A percentile compares a stretch with the other conserved stretches of the same genome.
Evolutionary conservation across 202 grass and related monocot species (phyloP).

Genomic region (Dendrocalamus latiflorus): DNA sequence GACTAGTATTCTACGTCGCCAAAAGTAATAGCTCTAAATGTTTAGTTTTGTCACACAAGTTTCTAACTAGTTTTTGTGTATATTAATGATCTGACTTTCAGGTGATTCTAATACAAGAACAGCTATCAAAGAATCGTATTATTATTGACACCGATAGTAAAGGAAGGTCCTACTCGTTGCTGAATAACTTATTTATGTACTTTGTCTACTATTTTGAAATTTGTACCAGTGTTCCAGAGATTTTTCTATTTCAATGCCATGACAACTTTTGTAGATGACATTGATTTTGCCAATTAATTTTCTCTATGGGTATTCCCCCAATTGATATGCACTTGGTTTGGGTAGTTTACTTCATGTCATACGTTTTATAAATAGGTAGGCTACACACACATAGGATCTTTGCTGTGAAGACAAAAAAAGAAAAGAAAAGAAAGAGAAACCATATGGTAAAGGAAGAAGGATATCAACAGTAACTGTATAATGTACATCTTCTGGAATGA

Average conservation of each 20-base stretch:
- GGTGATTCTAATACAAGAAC: constrained; percentile 99
- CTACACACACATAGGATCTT: not conserved
- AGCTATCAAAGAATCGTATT: constrained; percentile 96
- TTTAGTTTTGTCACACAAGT: not conserved
- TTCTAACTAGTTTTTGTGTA: not conserved
- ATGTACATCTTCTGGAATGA: constrained; percentile 5
- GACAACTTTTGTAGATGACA: not conserved
- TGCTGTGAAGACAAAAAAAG: not conserved
- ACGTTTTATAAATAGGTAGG: not conserved
- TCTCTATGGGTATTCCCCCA: not conserved
- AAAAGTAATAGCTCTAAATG: not conserved
- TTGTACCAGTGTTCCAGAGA: not conserved
- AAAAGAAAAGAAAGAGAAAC: no score
- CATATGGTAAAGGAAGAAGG: not conserved
- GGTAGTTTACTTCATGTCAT: not conserved
- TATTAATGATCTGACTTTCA: constrained; percentile 38
- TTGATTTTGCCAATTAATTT: not conserved
- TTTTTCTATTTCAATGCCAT: not conserved
- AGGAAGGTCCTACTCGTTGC: constrained; percentile 51
- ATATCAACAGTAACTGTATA: not conserved
- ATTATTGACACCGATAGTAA: constrained; percentile 84
- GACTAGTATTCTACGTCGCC: not conserved
- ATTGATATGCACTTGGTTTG: not conserved
- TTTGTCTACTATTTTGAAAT: constrained; percentile 18
- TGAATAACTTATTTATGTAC: not conserved